Evolutionary conservation across 1,284 basidiomycete species (phyloP), one percentile per base, ranked within the genome.

Genomic region (Irpex sp.): DNA sequence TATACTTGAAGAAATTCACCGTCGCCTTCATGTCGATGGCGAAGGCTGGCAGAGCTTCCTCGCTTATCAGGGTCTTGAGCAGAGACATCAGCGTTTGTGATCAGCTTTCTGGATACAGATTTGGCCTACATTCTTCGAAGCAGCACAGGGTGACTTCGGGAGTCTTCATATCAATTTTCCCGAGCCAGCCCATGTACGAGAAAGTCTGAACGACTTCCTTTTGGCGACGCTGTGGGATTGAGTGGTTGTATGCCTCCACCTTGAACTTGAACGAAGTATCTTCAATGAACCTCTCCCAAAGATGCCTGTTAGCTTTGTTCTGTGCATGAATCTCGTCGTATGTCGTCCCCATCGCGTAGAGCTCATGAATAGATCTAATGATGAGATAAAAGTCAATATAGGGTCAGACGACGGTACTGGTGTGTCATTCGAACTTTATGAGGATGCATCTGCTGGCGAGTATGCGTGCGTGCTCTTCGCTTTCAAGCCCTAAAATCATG

Each of bases 101-200:
- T 38, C 32, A 38, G 7, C 32, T 38, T 38, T 38, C 1, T 27
- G 32, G 32, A 7, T 38, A 38, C 32, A 22, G 7, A 60, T 27
- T 22, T 20, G 62, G 82, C 90, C 73, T 74, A 96, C 97, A 99
- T 85, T 99, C 98, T 85, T 99, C 98, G 73, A 95, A 95, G 54
- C 95, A 91, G 4, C 92, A 90, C 68, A 97, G 86, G 32, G 90
- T 89, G 44, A 97, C 88, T 49, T 97, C 90, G 0, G 98, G 95
- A 44, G 87, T 87, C 74, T 92, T 93, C 88, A 99, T 90, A 71
- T 95, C 90, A 75, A 99, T 96, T 74, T 89, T 89, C 5, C 97
- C 97, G 72, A 88, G 80, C 72, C 98, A 92, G 24, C 85, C 90
- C 93, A 99, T 97, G 81, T 96, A 99, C 1, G 88, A 83, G 80